A percentile compares a stretch with the other conserved stretches of the same genome.
phyloP scores from a whole-genome alignment of 2,329 filamentous ascomycete genomes.

The Fusarium hainanense region DNA sequence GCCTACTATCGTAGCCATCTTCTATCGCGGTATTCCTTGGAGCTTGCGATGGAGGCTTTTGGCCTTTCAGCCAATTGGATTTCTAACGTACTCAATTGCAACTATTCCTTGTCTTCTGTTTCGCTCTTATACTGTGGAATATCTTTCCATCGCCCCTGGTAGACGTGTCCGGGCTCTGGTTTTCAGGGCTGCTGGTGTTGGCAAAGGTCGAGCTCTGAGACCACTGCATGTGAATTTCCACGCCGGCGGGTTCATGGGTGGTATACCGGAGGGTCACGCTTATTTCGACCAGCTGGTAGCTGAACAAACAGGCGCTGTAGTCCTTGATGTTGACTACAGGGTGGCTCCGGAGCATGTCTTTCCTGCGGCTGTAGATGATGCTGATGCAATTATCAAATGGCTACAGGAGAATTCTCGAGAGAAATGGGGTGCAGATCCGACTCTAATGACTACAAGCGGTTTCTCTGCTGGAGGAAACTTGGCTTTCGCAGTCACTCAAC shows the following conservation, averaged over 20 bases:
- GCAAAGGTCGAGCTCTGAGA: not conserved
- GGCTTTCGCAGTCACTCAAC: not conserved
- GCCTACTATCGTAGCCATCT: not conserved
- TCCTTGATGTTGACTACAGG: slow-evolving; percentile 62
- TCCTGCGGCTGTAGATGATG: slow-evolving; percentile 60
- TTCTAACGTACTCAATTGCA: not conserved
- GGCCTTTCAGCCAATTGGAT: not conserved
- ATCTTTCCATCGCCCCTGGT: not conserved
- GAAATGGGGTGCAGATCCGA: not conserved
- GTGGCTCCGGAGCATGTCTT: slow-evolving; percentile 64
- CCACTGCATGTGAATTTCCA: not conserved
- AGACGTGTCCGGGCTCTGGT: not conserved
- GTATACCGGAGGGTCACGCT: not conserved
- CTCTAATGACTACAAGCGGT: not conserved
- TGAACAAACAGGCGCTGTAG: slow-evolving; percentile 54
- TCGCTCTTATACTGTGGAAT: not conserved
- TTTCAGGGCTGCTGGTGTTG: not conserved
- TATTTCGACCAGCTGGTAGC: not conserved
- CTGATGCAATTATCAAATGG: slow-evolving; percentile 56
- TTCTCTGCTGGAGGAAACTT: not conserved
- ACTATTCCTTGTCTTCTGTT: not conserved
- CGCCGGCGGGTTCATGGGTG: not conserved
- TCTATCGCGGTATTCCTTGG: not conserved
- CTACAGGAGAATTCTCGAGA: slow-evolving; percentile 38
- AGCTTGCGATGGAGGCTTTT: not conserved